Evolutionary conservation across 2,329 filamentous ascomycete species (phyloP), one percentile per base, ranked within the genome.

Genomic region (Thelonectria rubi): DNA sequence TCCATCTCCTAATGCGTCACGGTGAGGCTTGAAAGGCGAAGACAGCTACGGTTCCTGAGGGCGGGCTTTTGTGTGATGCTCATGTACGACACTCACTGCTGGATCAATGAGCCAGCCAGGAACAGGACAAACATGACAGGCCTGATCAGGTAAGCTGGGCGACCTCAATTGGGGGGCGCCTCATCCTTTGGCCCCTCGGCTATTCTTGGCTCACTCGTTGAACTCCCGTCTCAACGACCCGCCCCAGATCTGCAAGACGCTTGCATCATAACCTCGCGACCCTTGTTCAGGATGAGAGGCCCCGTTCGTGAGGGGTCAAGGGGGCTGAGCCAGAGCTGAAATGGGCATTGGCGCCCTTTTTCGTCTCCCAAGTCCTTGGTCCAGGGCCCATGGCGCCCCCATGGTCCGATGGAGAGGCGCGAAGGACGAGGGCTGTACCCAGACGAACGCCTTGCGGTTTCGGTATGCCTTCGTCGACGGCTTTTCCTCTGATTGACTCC

Each of bases 171-270:
- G 48, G 48, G 24, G 45, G 32, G 40, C 58, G 18, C 54, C 30
- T 55, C 46, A 46, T 51, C 47, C 47, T 52, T 34, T 43, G 32
- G 40, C 17, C 39, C 21, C 58, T 56, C 47, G 47, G 40, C 52
- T 61, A 56, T 56, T 60, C 58, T 60, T 60, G 52, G 58, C 42
- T 42, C 47, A 45, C 30, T 17, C 37, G 11, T 51, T 55, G 54
- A 48, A 56, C 53, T 55, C 42, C 53, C 53, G 48, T 61, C 58
- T 48, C 52, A 43, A 40, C 20, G 58, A 52, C 53, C 58, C 58
- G 48, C 58, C 48, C 58, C 58, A 61, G 58, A 61, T 57, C 58
- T 56, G 48, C 57, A 56, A 47, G 37, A 24, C 48, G 43, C 53
- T 61, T 61, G 58, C 53, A 61, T 57, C 58, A 61, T 53, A 57